Percentiles rank a stretch among this genome's conserved stretches.
Evolutionary conservation across 2,329 filamentous ascomycete species (phyloP).

Genomic region (Aspergillus sergii): DNA sequence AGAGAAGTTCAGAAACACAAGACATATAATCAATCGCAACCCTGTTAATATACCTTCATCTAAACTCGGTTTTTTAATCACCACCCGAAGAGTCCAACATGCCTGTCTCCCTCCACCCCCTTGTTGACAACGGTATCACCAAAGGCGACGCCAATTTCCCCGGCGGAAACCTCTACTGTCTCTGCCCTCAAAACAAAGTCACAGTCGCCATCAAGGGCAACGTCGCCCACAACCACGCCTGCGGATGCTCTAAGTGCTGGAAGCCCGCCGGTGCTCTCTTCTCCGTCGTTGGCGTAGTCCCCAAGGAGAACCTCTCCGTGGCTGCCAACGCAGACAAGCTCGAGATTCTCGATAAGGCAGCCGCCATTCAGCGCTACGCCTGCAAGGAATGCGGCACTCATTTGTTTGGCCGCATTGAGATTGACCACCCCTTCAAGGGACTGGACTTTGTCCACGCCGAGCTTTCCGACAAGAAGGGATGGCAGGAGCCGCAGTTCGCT

Average conservation of each 20-base stretch:
- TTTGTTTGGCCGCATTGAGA: constrained; percentile 66
- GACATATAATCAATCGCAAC: not conserved
- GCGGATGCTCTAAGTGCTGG: constrained; percentile 74
- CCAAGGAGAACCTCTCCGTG: constrained; percentile 57
- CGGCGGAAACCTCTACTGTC: constrained; percentile 65
- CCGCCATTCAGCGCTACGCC: constrained; percentile 63
- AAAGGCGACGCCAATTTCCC: constrained; percentile 58
- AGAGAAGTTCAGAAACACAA: not conserved
- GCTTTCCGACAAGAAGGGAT: constrained; percentile 62
- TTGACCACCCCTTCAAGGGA: constrained; percentile 67
- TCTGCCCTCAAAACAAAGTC: constrained; percentile 59
- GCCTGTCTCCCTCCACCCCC: constrained; percentile 59
- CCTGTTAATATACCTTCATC: not conserved
- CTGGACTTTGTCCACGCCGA: constrained; percentile 71
- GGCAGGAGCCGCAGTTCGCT: constrained; percentile 72
- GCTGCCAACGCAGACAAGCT: constrained; percentile 63
- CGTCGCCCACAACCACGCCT: constrained; percentile 70
- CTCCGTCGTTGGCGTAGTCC: constrained; percentile 64
- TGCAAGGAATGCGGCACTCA: constrained; percentile 65
- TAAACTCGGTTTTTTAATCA: too few relatives aligned
- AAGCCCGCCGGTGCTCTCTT: constrained; percentile 67
- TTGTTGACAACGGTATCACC: constrained; percentile 63
- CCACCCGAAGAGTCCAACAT: not conserved
- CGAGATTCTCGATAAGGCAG: constrained; percentile 56
- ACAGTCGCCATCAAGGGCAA: constrained; percentile 61